Evolutionary conservation across 768 basidiomycete genomes (phyloP), one percentile per base, ranked within the genome.

Genomic region (Amanita molliuscula): DNA sequence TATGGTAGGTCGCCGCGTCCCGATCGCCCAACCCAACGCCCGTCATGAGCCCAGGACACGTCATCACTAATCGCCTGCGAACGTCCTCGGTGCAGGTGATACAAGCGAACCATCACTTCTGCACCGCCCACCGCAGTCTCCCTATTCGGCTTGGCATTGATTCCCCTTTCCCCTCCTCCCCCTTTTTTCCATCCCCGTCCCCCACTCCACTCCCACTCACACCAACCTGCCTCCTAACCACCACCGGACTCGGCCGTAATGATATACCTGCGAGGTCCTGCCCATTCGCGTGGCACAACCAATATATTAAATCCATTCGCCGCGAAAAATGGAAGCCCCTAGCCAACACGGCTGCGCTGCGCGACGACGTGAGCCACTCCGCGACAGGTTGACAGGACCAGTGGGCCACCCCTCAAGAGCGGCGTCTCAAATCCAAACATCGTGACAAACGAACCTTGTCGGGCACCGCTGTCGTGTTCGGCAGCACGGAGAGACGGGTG

Each of bases 21-120:
- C 77, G 31, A 88, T 63, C 2, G 78, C 87, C 15, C n/a, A n/a
- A 80, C 62, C 84, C 84, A 90, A 31, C 81, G 63, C 11, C 81
- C 82, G 57, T 83, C 82, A 6, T 54, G 48, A 6, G 72, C 71
- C 74, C 78, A 80, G 21, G 64, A 66, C 10, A 83, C 64, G 10
- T 64, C 64, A 47, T 81, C 77, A 11, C 91, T 74, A 4, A 77
- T 64, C 4, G 81, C 86, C 2, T 72, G 70, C n/a, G 86, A 88
- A 21, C 76, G 68, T 4, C 88, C 88, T n/a, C 88, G 70, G 38
- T 74, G 70, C 18, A 92, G 67, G 53, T 79, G 76, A 53, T 91
- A 91, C 50, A 84, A 52, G 53, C 83, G 82, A 66, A 71, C 75
- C 6, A 74, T 69, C 11, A 60, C 48, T 53, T 49, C 44, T 31